phyloP scores from a whole-genome alignment of 2,329 filamentous ascomycete species.

The Beauveria varroae region DNA sequence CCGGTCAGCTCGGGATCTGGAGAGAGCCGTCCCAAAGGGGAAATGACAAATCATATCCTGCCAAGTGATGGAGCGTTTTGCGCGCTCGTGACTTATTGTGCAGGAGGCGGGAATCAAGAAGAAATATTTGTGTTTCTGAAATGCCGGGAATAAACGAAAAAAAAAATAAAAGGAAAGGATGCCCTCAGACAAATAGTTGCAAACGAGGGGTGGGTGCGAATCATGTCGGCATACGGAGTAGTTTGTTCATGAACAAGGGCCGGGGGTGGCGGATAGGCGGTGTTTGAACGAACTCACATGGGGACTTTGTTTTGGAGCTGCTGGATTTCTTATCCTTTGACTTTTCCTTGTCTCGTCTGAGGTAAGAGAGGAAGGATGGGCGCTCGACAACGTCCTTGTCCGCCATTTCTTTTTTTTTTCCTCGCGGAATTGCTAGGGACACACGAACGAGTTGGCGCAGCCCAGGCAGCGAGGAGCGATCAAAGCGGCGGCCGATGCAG shows the following conservation, averaged over 20 bases:
- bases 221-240: too few relatives aligned
- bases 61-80: too few relatives aligned
- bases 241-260: background rate
- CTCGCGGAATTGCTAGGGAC: too few relatives aligned
- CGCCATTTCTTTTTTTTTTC: background rate
- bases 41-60: slow-evolving; percentile 7
- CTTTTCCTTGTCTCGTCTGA: slow-evolving; percentile 10
- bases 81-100: too few relatives aligned
- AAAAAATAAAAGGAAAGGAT: background rate
- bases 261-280: background rate
- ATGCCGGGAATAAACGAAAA: background rate
- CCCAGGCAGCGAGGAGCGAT: too few relatives aligned
- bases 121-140: too few relatives aligned
- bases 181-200: background rate
- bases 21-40: background rate
- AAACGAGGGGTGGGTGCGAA: background rate
- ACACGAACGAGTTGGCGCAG: background rate
- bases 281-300: slow-evolving; percentile 2
- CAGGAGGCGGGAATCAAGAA: too few relatives aligned
- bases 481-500: too few relatives aligned
- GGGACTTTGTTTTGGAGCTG: slow-evolving; percentile 1
- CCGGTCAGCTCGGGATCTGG: background rate
- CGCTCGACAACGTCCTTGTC: background rate
- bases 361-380: slow-evolving; percentile 9
- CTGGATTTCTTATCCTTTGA: background rate